Base-by-base conservation (phyloP, 164 flowering plant species). In the Euptelea pleiosperma region DNA sequence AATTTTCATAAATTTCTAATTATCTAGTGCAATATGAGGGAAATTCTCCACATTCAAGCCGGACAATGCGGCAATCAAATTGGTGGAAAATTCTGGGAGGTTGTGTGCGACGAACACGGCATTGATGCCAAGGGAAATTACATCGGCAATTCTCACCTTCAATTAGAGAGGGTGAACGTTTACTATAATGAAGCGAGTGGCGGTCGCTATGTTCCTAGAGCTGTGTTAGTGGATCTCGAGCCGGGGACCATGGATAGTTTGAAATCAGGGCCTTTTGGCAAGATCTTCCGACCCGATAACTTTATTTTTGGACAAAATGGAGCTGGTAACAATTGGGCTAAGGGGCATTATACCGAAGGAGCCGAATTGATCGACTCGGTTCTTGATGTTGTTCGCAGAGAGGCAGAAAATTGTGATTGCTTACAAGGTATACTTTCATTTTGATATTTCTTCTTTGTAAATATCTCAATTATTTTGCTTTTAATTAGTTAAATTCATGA, bases 41-140 rank as follows among this genome's bases (percentile, higher is more conserved):
- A 67, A 61, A 67, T 67, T 37, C 61, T 67, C 3, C 70, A 67
- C 28, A 33, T 67, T 12, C 70, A 67, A 41, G 70, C 65, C 1
- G 70, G 70, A 6, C 70, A 67, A 45, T 67, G 70, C 15, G 70
- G 70, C 11, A 67, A 67, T 26, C 70, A 67, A 48, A 67, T 66
- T 36, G 70, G 70, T 10, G 65, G 47, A 14, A 66, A 66, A 49
- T 66, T 66, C 24, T 60, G 64, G 70, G 65, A 66, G 22, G 65
- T 66, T 4, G 63, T 66, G 9, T 54, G 65, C n/a, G 50, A 46
- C 9, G 68, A 64, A 57, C 68, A 64, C 30, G 68, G 68, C 48
- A 64, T 64, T 19, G 63, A 65, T 34, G 15, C 21, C 26, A 57
- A 36, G 1, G 69, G 69, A 33, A 52, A 33, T 0, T 65, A 64